A percentile compares a stretch with the other conserved stretches of the same genome.
Evolutionary conservation across 805 yeast species (phyloP).

Genomic region (Wickerhamiella cacticola): DNA sequence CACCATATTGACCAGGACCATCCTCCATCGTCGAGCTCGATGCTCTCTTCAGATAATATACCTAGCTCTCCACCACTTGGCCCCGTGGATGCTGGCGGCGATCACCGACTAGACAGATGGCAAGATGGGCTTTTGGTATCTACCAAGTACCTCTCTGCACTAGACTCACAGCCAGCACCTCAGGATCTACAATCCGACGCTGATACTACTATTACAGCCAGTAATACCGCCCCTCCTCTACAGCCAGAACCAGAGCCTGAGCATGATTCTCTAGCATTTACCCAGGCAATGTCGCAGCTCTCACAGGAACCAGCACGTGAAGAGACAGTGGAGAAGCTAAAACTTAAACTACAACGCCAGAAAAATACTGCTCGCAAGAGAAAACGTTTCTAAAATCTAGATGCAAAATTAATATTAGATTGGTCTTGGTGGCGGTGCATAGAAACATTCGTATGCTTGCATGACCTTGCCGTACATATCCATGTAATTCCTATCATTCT

Average conservation of each 20-base stretch:
- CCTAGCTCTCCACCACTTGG: background rate
- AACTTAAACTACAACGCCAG: background rate
- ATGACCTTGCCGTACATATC: background rate
- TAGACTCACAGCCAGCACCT: too few relatives aligned
- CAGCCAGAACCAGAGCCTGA: background rate
- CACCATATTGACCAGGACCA: background rate
- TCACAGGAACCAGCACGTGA: background rate
- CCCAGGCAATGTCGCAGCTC: background rate
- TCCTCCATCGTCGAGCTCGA: background rate
- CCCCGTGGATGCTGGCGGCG: background rate
- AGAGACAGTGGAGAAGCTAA: background rate
- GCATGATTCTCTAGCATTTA: background rate
- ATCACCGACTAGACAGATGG: background rate
- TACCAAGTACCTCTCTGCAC: background rate
- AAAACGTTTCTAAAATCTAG: background rate
- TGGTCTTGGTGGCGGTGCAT: background rate
- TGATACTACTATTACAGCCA: background rate
- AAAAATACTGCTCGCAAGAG: background rate
- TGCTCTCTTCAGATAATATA: background rate
- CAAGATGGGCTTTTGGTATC: background rate
- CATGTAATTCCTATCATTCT: background rate
- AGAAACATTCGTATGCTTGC: background rate
- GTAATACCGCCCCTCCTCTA: background rate
- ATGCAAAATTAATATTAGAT: background rate
- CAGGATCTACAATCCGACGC: background rate